Base-by-base conservation (phyloP, 2,329 filamentous ascomycete genomes). In the Ophiocordyceps camponoti-leonardi region DNA sequence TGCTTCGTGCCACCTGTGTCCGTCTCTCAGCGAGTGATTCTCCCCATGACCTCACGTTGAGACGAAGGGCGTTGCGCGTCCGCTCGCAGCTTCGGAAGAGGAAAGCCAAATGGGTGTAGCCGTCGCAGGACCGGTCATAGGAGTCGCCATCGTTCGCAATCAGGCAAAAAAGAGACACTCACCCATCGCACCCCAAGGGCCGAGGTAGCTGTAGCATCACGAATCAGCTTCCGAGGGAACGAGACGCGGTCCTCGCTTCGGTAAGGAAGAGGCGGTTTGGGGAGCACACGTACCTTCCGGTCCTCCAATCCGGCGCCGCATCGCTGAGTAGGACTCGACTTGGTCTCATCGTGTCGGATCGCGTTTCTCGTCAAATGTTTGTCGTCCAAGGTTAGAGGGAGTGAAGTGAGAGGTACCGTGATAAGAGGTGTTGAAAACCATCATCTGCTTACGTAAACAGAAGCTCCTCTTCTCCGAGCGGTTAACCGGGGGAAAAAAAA, bases 1-100 rank as follows among this genome's bases (percentile, higher is more conserved):
- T 81, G 77, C 63, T 72, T 72, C 61, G 67, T 59, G 55, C 71
- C 69, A 60, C 74, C 74, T 78, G 57, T 44, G 26, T 1, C 1
- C 10, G 18, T 26, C n/a, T 3, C 37, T 47, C 16, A 46, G 44
- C n/a, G 47, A 6, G 33, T 20, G 19, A 43, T 22, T 45, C 18
- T 44, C 19, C n/a, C 7, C 22, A 31, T 37, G 20, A 19, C 47
- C 8, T 16, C 13, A 6, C 26, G 4, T 26, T 16, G 40, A 23
- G 13, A 6, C 3, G 14, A 10, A 2, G 6, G 20, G 20, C 40
- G 12, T 26, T n/a, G n/a, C n/a, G 16, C 8, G 8, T 23, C 23
- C 16, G 16, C 26, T 31, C 22, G 16, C 41, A n/a, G 20, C 41
- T 42, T 18, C 22, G 13, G 41, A 16, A 16, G 2, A n/a, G 31